Conservation (phyloP, 164 flowering plant species). For the Vitis riparia region DNA sequence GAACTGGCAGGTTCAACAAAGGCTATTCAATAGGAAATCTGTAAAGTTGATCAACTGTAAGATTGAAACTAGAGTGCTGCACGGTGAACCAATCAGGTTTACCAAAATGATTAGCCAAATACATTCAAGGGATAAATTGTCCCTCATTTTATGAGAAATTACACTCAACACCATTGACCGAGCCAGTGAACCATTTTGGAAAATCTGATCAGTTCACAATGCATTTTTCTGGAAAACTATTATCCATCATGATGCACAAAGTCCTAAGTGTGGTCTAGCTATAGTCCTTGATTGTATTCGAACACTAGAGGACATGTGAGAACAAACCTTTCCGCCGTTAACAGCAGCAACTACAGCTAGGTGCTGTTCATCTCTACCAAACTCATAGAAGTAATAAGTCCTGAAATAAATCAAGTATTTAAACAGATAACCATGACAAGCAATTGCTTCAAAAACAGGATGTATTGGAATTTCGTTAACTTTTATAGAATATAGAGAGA, state of each 20-base stretch:
- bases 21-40: too few relatives aligned
- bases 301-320: not conserved
- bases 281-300: too few relatives aligned
- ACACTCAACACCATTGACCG: too few relatives aligned
- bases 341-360: conserved; percentile 84
- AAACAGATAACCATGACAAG: not conserved
- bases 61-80: too few relatives aligned
- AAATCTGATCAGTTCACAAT: too few relatives aligned
- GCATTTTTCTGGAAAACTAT: too few relatives aligned
- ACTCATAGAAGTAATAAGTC: conserved; percentile 91
- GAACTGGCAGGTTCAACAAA: not conserved
- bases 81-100: too few relatives aligned
- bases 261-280: not conserved
- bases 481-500: not conserved
- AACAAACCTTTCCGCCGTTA: conserved; percentile 75
- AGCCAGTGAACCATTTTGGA: too few relatives aligned
- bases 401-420: conserved; percentile 36
- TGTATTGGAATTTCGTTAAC: not conserved
- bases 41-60: too few relatives aligned
- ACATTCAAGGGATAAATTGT: too few relatives aligned
- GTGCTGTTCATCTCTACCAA: conserved; percentile 67
- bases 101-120: too few relatives aligned
- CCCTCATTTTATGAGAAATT: too few relatives aligned
- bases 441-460: not conserved
- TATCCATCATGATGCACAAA: not conserved